Evolutionary conservation across 176 grass and related monocot genomes (phyloP).

Genomic region (Pontederia paniculata): DNA sequence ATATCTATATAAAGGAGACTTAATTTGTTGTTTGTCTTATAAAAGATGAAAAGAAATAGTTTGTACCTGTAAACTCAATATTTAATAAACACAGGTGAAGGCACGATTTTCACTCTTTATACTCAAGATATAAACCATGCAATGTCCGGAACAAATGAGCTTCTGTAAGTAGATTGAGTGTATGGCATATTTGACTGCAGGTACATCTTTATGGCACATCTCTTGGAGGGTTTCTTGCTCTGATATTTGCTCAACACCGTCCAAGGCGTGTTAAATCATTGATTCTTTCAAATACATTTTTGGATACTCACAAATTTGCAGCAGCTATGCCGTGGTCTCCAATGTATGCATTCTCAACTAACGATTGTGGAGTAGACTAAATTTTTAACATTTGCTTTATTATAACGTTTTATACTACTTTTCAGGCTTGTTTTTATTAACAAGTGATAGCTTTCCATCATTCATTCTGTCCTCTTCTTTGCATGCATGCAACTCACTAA

Average conservation of each 20-base stretch:
- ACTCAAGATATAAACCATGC: no score
- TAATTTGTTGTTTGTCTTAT: no score
- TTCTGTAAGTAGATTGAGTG: neutral
- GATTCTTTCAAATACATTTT: slow-evolving; percentile 85
- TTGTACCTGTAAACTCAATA: no score
- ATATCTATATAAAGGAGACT: no score
- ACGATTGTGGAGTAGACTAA: neutral
- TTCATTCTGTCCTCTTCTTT: no score
- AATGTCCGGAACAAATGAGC: no score
- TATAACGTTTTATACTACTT: neutral
- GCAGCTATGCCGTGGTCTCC: slow-evolving; percentile 93
- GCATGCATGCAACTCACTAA: no score
- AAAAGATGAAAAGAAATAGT: no score
- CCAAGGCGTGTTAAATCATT: slow-evolving; percentile 89
- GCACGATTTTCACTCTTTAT: no score
- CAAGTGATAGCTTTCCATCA: no score
- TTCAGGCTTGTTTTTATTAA: no score
- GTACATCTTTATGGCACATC: slow-evolving; percentile 98
- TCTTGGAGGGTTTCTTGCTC: slow-evolving; percentile 92
- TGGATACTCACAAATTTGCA: slow-evolving; percentile 90
- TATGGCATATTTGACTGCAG: slow-evolving; percentile 14
- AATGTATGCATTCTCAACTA: slow-evolving; percentile 51
- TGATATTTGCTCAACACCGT: slow-evolving; percentile 85
- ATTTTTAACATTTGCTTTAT: neutral
- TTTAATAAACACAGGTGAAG: no score